Evolutionary conservation across 768 basidiomycete species (phyloP).

Genomic region (Tremella mesenterica): DNA sequence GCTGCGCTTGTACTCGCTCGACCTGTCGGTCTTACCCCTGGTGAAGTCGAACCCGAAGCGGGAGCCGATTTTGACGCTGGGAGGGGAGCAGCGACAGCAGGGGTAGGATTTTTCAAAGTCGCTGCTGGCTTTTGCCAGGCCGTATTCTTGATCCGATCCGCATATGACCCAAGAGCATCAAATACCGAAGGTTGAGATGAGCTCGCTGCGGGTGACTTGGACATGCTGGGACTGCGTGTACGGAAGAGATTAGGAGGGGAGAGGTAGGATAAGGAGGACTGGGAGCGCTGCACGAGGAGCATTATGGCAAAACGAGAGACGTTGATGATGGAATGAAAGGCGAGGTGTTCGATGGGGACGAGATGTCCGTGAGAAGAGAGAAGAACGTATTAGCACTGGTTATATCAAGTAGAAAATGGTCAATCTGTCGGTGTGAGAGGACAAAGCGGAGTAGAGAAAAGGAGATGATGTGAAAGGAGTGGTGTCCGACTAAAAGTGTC

Average conservation of each 20-base stretch:
- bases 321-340: not conserved
- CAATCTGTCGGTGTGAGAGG: too few relatives aligned
- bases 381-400: not conserved
- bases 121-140: too few relatives aligned
- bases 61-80: constrained; percentile 1
- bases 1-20: not conserved
- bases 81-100: not conserved
- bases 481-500: too few relatives aligned
- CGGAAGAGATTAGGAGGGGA: not conserved
- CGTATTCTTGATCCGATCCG: constrained; percentile 35
- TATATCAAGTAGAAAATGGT: not conserved
- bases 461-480: not conserved
- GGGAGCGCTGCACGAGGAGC: constrained; percentile 18
- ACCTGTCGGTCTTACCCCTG: constrained; percentile 2
- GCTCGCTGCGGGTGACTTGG: not conserved
- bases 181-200: constrained; percentile 21
- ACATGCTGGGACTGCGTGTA: not conserved
- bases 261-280: constrained; percentile 9
- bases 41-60: constrained; percentile 2
- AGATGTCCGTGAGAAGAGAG: not conserved
- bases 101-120: not conserved
- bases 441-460: not conserved
- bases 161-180: constrained; percentile 37
- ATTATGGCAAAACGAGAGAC: constrained; percentile 6
- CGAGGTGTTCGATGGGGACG: not conserved